Conservation (phyloP, 495 filamentous ascomycete species). For the Xylaria grammica region DNA sequence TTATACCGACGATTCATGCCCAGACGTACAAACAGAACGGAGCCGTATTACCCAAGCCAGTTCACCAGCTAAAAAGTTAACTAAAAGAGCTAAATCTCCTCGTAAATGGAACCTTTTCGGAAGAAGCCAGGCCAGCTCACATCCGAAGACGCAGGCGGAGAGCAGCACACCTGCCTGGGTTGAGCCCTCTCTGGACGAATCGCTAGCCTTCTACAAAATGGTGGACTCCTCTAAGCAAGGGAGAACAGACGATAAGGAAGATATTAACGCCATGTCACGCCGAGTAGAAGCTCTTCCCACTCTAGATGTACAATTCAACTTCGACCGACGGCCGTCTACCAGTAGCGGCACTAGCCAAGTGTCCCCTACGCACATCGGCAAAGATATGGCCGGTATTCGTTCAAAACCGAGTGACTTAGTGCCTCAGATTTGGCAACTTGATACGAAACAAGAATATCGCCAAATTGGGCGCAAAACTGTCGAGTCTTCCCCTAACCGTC, state of each 20-base stretch:
- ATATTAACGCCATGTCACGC: slow-evolving; percentile 70
- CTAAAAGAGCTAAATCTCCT: slow-evolving; percentile 64
- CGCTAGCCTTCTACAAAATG: slow-evolving; percentile 79
- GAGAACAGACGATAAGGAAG: slow-evolving; percentile 53
- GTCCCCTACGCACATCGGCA: slow-evolving; percentile 8
- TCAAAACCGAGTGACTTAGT: slow-evolving; percentile 4
- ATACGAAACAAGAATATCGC: slow-evolving; percentile 1
- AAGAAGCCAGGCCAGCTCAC: slow-evolving; percentile 56
- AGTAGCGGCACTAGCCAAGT: slow-evolving; percentile 26
- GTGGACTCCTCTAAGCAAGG: slow-evolving; percentile 75
- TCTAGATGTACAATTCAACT: not conserved
- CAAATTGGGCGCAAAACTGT: slow-evolving; percentile 11
- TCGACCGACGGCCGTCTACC: slow-evolving; percentile 23
- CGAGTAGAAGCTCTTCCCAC: slow-evolving; percentile 53
- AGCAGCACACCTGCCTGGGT: slow-evolving; percentile 46
- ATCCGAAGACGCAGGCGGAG: slow-evolving; percentile 43
- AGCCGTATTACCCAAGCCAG: slow-evolving; percentile 22
- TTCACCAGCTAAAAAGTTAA: slow-evolving; percentile 52
- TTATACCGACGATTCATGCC: slow-evolving; percentile 56
- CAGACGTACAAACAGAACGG: slow-evolving; percentile 35
- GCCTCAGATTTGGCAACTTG: slow-evolving; percentile 9
- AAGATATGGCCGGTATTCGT: not conserved
- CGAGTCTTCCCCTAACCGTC: slow-evolving; percentile 33
- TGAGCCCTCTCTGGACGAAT: slow-evolving; percentile 46
- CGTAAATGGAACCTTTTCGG: slow-evolving; percentile 87